Base-by-base conservation (phyloP, 2,329 filamentous ascomycete genomes). In the Clonostachys chloroleuca region DNA sequence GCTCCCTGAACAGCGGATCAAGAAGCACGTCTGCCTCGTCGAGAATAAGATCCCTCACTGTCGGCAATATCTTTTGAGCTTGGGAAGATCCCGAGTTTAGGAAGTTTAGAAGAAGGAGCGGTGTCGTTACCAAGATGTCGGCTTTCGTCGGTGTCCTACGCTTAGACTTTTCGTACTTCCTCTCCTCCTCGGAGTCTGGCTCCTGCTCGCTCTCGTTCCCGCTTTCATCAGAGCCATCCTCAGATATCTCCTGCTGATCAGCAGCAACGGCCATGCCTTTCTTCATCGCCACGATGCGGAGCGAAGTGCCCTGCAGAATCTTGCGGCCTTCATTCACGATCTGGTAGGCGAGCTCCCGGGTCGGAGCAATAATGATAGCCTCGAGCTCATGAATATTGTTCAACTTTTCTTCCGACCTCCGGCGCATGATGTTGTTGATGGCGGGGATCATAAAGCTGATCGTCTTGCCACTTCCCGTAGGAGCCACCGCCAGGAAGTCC, bases 1-100 rank as follows among this genome's bases (percentile, higher is more conserved):
- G 91, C 18, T 94, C 87, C 48, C 88, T 81, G 72, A 99, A 99
- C 6, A 96, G 75, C 14, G 88, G 85, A 58, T 97, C 92, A 12
- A 99, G 80, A 6, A 99, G 84, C 13, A 97, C 91, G 64, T 99
- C 94, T 1, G 91, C 94, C 73, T 99, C 94, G 60, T 99, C 94
- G 4, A 99, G 74, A 35, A 97, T 78, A 16, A 99, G 72, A 44
- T 83, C 83, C 41, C 78, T 77, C 5, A 96, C 84, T 1, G 80
- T 78, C 0, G 88, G 81, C 6, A 95, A 66, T 6, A 75, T 68
- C 34, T 72, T 67, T 59, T 73, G 46, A 51, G 67, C 62, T 47
- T 69, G 69, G 18, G 69, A 71, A 10, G 75, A 71, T 5, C 65
- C 64, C 40, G 56, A 62, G n/a, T 53, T 64, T 7, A 96, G 68